phyloP scores from a whole-genome alignment of 257 asterid genomes.

The Nicotiana noctiflora region DNA sequence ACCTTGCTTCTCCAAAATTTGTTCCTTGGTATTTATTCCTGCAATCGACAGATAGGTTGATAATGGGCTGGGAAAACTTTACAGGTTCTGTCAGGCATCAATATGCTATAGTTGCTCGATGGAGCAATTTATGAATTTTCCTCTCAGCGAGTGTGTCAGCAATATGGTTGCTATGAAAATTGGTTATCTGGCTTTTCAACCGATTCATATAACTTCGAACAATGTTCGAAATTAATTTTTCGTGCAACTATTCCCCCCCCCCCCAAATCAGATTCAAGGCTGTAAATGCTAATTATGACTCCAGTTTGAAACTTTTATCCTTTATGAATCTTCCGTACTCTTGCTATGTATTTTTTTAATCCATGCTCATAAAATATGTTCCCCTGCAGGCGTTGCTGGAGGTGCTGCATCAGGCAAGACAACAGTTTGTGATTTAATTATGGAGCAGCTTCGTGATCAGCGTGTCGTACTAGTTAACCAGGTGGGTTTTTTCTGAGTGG shows the following conservation, averaged over 20 bases:
- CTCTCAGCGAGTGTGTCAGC: background rate
- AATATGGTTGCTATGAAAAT: background rate
- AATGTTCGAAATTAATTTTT: background rate
- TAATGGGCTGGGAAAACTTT: too few relatives aligned
- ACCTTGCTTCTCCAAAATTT: background rate
- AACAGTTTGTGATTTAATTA: conserved; percentile 95
- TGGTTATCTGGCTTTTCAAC: background rate
- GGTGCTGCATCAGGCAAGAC: conserved; percentile 99
- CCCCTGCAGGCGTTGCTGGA: conserved; percentile 82
- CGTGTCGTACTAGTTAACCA: conserved; percentile 97
- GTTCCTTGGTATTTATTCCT: too few relatives aligned
- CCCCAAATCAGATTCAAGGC: background rate
- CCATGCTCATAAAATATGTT: background rate
- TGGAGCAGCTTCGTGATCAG: conserved; percentile 95
- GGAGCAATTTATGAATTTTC: background rate
- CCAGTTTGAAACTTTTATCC: background rate
- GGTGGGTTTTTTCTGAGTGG: conserved; percentile 30
- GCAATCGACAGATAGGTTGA: too few relatives aligned
- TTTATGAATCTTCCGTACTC: background rate
- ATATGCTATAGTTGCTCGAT: background rate
- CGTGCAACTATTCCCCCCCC: background rate
- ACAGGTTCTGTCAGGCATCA: too few relatives aligned
- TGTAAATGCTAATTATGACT: background rate
- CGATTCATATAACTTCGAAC: background rate
- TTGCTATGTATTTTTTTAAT: background rate